phyloP scores from a whole-genome alignment of 768 basidiomycete genomes.

The Termitomyces titanicus region DNA sequence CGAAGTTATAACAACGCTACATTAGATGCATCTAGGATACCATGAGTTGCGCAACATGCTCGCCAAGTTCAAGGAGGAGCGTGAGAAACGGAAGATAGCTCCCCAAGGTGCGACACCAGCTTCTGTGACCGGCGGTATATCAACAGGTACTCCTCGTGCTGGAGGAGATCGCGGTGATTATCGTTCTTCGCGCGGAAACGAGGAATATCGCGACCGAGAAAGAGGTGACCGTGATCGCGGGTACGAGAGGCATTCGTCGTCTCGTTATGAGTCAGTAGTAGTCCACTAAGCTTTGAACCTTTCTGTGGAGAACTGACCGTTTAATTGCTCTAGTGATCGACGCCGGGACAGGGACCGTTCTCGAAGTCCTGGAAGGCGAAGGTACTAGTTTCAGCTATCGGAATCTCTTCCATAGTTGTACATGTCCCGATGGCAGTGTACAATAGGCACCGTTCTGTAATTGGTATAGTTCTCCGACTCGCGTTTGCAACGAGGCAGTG shows the following conservation, averaged over 20 bases:
- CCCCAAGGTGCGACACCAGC: constrained; percentile 40
- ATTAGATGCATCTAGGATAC: constrained; percentile 97
- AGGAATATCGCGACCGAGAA: constrained; percentile 62
- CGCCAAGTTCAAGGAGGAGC: constrained; percentile 84
- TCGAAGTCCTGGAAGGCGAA: constrained; percentile 64
- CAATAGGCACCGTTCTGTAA: constrained; percentile 9
- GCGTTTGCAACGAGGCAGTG: constrained; percentile 13
- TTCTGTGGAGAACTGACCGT: constrained; percentile 22
- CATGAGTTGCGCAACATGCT: constrained; percentile 97
- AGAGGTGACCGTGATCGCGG: constrained; percentile 62
- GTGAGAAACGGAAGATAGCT: constrained; percentile 72
- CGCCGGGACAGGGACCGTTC: constrained; percentile 72
- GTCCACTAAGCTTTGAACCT: constrained; percentile 18
- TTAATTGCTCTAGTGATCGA: constrained; percentile 50
- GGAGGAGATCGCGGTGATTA: constrained; percentile 41
- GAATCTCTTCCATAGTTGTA: neutral
- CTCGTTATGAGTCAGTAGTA: constrained; percentile 68
- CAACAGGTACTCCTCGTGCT: constrained; percentile 38
- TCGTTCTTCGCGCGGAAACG: constrained; percentile 57
- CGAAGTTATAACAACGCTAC: constrained; percentile 23
- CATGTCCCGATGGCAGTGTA: neutral
- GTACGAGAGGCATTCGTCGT: constrained; percentile 63
- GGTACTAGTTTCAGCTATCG: constrained; percentile 40
- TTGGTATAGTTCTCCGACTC: constrained; percentile 1
- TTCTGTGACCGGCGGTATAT: constrained; percentile 28